Conservation (phyloP, 1,139 yeast genomes). For the Debaryomyces nepalensis region DNA sequence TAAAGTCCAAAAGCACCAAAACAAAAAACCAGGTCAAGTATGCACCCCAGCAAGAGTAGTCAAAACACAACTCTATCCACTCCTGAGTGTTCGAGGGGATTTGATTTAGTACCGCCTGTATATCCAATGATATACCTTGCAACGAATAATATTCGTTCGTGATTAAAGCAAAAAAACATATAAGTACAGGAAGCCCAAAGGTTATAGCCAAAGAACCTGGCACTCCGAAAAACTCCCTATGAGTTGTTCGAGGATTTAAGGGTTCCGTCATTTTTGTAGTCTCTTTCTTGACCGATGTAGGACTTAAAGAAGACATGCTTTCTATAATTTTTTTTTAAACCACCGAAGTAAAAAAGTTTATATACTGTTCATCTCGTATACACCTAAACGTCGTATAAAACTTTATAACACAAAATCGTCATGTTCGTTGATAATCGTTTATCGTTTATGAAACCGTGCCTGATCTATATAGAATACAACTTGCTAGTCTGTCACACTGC, state of each 20-base stretch:
- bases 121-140: slow-evolving; percentile 50
- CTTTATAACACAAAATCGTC: too few relatives aligned
- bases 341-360: too few relatives aligned
- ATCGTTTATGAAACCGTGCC: too few relatives aligned
- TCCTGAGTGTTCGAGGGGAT: slow-evolving; percentile 32
- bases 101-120: slow-evolving; percentile 34
- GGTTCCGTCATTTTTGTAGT: slow-evolving; percentile 19
- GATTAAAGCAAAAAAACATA: slow-evolving; percentile 61
- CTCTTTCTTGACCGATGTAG: too few relatives aligned
- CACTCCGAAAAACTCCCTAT: slow-evolving; percentile 77
- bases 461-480: too few relatives aligned
- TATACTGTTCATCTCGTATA: too few relatives aligned
- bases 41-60: slow-evolving; percentile 58
- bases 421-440: too few relatives aligned
- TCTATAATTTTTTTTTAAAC: too few relatives aligned
- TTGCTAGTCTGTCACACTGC: too few relatives aligned
- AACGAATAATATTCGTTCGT: slow-evolving; percentile 60
- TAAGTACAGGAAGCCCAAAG: slow-evolving; percentile 66
- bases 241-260: slow-evolving; percentile 73
- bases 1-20: slow-evolving; percentile 63
- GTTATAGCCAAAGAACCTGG: slow-evolving; percentile 74
- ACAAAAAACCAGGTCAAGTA: slow-evolving; percentile 78
- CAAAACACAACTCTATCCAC: slow-evolving; percentile 34
- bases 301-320: too few relatives aligned
- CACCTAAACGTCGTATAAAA: too few relatives aligned